Evolutionary conservation across 208 protist species (phyloP).

Genomic region (Trypanosoma mega): DNA sequence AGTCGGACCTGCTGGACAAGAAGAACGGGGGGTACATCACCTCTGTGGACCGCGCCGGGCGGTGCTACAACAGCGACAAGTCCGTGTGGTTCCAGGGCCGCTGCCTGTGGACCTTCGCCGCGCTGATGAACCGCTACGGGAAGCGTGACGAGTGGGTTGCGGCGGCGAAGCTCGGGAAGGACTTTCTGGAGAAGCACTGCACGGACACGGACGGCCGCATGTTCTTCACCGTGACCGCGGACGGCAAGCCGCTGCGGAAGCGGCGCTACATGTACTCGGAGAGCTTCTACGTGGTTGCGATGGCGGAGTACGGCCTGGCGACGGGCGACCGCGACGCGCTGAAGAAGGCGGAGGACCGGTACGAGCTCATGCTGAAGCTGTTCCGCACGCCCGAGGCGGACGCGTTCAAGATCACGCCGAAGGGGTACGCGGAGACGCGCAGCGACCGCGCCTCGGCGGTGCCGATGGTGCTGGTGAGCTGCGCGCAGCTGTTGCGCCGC

Average conservation of each 20-base stretch:
- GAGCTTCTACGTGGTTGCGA: conserved; percentile 17
- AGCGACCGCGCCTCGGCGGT: conserved; percentile 11
- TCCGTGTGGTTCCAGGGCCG: conserved; percentile 16
- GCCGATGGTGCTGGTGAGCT: conserved; percentile 13
- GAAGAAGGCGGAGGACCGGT: conserved; percentile 9
- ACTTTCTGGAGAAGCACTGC: conserved; percentile 8
- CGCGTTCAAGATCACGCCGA: conserved; percentile 17
- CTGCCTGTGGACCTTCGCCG: conserved; percentile 11
- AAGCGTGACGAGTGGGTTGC: conserved; percentile 3
- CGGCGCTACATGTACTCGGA: conserved; percentile 18
- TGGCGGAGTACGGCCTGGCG: conserved; percentile 19
- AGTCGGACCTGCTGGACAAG: conserved; percentile 14
- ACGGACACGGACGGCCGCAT: conserved; percentile 16
- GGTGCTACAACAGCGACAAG: conserved; percentile 13
- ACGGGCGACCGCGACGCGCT: conserved; percentile 7
- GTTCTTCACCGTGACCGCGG: conserved; percentile 12
- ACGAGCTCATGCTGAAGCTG: conserved; percentile 14
- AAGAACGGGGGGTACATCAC: conserved; percentile 15
- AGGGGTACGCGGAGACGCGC: conserved; percentile 5
- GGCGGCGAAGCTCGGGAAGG: conserved; percentile 10
- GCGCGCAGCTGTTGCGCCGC: conserved; percentile 13
- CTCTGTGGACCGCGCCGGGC: conserved; percentile 10
- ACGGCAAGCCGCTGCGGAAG: conserved; percentile 11
- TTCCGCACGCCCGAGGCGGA: conserved; percentile 7
- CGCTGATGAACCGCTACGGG: conserved; percentile 17